Evolutionary conservation across 495 filamentous ascomycete species (phyloP).

Genomic region (Penicillium fimorum): DNA sequence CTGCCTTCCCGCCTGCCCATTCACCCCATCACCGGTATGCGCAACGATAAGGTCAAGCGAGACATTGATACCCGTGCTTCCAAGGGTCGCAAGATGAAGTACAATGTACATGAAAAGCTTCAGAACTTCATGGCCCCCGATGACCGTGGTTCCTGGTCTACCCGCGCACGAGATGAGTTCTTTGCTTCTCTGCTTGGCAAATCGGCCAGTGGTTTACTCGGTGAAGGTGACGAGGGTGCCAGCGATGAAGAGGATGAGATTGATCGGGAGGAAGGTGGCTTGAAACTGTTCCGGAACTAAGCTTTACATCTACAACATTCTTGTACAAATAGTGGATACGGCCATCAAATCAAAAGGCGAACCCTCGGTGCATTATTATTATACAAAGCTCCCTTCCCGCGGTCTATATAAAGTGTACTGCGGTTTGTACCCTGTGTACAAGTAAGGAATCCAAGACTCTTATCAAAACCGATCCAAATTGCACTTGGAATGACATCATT

Average conservation of each 20-base stretch:
- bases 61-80: slow-evolving; percentile 90
- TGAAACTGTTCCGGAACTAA: slow-evolving; percentile 70
- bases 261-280: slow-evolving; percentile 61
- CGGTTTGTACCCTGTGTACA: neutral
- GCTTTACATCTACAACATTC: slow-evolving; percentile 2
- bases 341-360: slow-evolving; percentile 7
- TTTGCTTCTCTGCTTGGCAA: slow-evolving; percentile 83
- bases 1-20: slow-evolving; percentile 36
- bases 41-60: slow-evolving; percentile 78
- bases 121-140: slow-evolving; percentile 98
- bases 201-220: slow-evolving; percentile 64
- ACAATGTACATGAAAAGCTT: slow-evolving; percentile 91
- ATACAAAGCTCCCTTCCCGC: neutral
- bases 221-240: slow-evolving; percentile 62
- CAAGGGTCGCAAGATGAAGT: slow-evolving; percentile 91
- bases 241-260: slow-evolving; percentile 52
- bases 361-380: slow-evolving; percentile 6
- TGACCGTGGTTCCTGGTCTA: slow-evolving; percentile 73
- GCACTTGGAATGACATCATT: neutral
- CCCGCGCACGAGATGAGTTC: slow-evolving; percentile 75
- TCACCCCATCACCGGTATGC: slow-evolving; percentile 59
- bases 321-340: slow-evolving; percentile 11
- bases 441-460: neutral
- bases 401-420: neutral
- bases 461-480: neutral